Evolutionary conservation across 1,139 yeast genomes (phyloP), one percentile per base, ranked within the genome.

Genomic region (Yamadazyma diospyri): DNA sequence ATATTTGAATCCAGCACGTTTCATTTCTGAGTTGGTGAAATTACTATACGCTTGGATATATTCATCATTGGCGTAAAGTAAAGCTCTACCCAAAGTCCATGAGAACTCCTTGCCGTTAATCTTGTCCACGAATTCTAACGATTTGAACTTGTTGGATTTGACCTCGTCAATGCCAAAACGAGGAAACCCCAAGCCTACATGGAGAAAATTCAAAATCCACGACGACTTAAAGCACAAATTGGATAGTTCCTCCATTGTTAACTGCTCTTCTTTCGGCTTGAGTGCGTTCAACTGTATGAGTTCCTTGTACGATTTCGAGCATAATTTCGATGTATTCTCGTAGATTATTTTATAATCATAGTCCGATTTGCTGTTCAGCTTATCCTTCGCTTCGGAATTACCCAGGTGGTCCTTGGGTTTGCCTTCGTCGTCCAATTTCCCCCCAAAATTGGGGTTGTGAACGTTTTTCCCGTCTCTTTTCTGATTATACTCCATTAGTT

Each of bases 31-130:
- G 6, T 29, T 13, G 11, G 64, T 48, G 31, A 46, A 50, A 37
- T 63, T 61, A 35, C 59, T 58, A 41, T 40, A 63, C 2, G 72
- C 70, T 37, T 62, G 67, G 9, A 57, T 51, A 35, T 64, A 67
- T 40, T 66, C 73, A 39, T 66, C 73, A 42, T 64, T 68, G 28
- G 72, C 64, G 49, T 85, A 85, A 17, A 86, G 53, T 4, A 85
- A 55, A 3, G 94, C 94, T 33, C 89, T 65, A 2, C 95, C 95
- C 29, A 85, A 59, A 1, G 95, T 84, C 95, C 95, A 86, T 1
- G 92, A 76, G 40, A 83, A 81, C 24, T 80, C 77, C 1, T 75
- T 64, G 0, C 85, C 87, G 25, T 76, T 76, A 30, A 84, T 61
- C 34, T 70, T 65, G 40, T 81, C 84, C 13, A 80, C 78, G 14